These are phyloP conservation scores for Melanogaster broomeanus DNA, from an alignment of 768 basidiomycete species.

Conservation along the genomic window DNA sequence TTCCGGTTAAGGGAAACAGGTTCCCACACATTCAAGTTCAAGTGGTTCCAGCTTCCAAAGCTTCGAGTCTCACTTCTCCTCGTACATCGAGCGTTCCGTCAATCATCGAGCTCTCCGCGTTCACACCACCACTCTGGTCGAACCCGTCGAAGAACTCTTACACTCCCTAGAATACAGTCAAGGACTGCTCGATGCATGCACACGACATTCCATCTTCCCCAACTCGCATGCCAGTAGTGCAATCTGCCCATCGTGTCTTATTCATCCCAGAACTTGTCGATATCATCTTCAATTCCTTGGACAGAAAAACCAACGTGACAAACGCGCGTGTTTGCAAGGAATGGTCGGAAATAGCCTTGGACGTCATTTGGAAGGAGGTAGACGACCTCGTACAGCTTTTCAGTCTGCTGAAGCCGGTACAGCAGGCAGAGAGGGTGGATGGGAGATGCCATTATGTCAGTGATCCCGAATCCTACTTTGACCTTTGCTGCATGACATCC, in stretches of 20 bases:
- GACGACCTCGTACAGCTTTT: constrained; percentile 48
- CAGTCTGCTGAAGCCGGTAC: constrained; percentile 48
- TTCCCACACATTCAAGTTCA: too few relatives aligned
- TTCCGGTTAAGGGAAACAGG: too few relatives aligned
- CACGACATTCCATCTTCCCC: not conserved
- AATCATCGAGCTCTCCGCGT: too few relatives aligned
- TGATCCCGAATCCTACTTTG: not conserved
- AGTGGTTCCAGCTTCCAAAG: too few relatives aligned
- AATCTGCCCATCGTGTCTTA: constrained; percentile 36
- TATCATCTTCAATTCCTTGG: constrained; percentile 53
- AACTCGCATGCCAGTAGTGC: not conserved
- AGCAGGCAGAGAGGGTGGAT: constrained; percentile 6
- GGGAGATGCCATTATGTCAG: constrained; percentile 24
- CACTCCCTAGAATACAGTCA: not conserved
- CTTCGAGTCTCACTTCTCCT: too few relatives aligned
- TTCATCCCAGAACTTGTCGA: constrained; percentile 61
- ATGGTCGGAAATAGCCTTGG: constrained; percentile 61
- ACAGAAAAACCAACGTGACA: constrained; percentile 37
- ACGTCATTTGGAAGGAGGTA: constrained; percentile 59
- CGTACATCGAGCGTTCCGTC: too few relatives aligned
- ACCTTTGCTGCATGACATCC: not conserved
- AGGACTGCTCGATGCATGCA: not conserved
- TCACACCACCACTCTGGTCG: too few relatives aligned
- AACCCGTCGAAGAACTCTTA: too few relatives aligned
- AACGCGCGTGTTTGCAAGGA: constrained; percentile 57